Evolutionary conservation across 257 asterid species (phyloP), one percentile per base, ranked within the genome.

Genomic region (Sherardia arvensis): DNA sequence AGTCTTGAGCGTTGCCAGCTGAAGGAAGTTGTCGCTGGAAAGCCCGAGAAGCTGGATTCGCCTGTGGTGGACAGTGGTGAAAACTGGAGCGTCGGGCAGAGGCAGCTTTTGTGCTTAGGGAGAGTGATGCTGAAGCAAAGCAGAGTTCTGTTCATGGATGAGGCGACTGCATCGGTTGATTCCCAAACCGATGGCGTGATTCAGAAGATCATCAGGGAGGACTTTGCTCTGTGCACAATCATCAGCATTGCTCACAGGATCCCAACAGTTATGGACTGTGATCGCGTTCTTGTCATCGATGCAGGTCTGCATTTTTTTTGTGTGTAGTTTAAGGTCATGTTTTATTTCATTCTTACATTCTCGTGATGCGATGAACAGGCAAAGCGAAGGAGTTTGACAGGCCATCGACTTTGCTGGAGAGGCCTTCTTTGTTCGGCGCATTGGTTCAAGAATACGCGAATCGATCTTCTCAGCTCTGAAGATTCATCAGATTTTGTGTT

Each of bases 31-130:
- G 99, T 93, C 38, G 32, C 94, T 58, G 74, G 85, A 49, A 93
- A 93, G 69, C 87, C 96, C 0, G 97, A 84, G 47, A 93, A 85
- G 69, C 94, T 93, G 63, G 97, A 90, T 67, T 80, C 96, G 18
- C 79, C 84, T 87, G 99, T 93, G 59, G 83, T 74, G 43, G 97
- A 90, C 72, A 90, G 73, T 7, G 99, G 99, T 4, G 97, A 93
- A 58, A 89, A 93, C 75, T 93, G 99, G 99, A 93, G 99, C 33
- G 97, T 93, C 4, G 99, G 99, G 57, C 99, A 93, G 71, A 81
- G 99, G 73, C 99, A 93, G 71, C 94, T 93, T 61, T 81, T 93
- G n/a, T 93, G 99, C 75, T 68, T 93, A 62, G 97, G 99, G 61
- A 69, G 99, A 62, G 99, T 93, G 72, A 93, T 93, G 99, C 82